Percentiles rank a stretch among this genome's conserved stretches.
Evolutionary conservation across 108 stramenopile species (phyloP).

Genomic region (Chaetoceros tenuissimus): DNA sequence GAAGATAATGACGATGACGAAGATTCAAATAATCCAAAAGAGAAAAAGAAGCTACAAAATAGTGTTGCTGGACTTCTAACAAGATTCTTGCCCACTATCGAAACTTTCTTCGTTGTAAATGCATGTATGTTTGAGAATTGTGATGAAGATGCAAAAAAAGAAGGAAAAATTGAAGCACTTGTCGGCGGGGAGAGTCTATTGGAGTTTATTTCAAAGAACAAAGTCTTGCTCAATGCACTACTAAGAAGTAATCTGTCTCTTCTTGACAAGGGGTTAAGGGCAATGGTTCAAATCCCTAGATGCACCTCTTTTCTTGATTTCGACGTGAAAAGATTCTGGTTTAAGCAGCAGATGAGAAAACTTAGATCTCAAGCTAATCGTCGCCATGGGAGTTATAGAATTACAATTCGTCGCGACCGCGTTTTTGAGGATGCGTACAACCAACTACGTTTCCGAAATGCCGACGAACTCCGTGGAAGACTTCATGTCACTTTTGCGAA

Average conservation of each 20-base stretch:
- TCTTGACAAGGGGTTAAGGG: slow-evolving; percentile 76
- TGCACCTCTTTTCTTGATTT: slow-evolving; percentile 87
- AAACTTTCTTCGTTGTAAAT: slow-evolving; percentile 93
- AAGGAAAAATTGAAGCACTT: slow-evolving; percentile 25
- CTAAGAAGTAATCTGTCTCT: slow-evolving; percentile 80
- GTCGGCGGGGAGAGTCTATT: slow-evolving; percentile 57
- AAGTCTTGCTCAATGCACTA: slow-evolving; percentile 85
- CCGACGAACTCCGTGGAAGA: slow-evolving; percentile 94
- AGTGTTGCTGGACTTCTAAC: slow-evolving; percentile 80
- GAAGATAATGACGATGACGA: slow-evolving; percentile 22
- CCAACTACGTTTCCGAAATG: slow-evolving; percentile 82
- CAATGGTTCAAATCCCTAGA: slow-evolving; percentile 78
- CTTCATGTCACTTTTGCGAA: slow-evolving; percentile 91
- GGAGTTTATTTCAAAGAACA: slow-evolving; percentile 80
- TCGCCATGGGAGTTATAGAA: slow-evolving; percentile 81
- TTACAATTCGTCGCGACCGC: slow-evolving; percentile 75
- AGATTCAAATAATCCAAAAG: slow-evolving; percentile 11
- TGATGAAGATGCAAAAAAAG: slow-evolving; percentile 3
- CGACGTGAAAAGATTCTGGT: slow-evolving; percentile 90
- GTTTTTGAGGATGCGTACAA: slow-evolving; percentile 96
- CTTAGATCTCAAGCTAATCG: slow-evolving; percentile 78
- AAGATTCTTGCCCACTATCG: slow-evolving; percentile 89
- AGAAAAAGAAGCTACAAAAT: slow-evolving; percentile 71
- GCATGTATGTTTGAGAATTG: slow-evolving; percentile 27
- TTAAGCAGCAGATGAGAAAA: slow-evolving; percentile 77